Evolutionary conservation across 2,329 filamentous ascomycete species (phyloP), one percentile per base, ranked within the genome.

Genomic region (Ceratocystis cubensis): DNA sequence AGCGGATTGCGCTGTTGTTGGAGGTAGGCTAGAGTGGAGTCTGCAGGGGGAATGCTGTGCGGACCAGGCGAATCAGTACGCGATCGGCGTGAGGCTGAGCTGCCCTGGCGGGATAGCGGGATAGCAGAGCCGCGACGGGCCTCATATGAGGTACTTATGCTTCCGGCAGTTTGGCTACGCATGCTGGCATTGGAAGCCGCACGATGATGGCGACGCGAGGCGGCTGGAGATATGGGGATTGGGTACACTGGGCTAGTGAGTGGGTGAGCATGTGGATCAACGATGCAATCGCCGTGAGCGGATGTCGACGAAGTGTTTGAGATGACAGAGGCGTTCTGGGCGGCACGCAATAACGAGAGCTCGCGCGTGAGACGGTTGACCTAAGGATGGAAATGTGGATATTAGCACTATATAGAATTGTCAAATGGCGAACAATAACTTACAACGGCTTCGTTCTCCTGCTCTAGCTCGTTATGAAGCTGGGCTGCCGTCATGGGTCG

Each of bases 361-460:
- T 97, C 93, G 67, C 93, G 88, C 0, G 90, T 96, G 41, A 97
- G 81, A 44, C 93, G 90, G 77, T 97, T 97, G 69, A 96, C 89
- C 90, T 93, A 73, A 5, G 33, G 10, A 33, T 17, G 4, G 53
- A 59, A 28, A 33, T 59, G 37, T 41, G 28, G 28, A 20, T 59
- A 25, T 63, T 61, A 22, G 30, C 25, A 59, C 30, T n/a, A 20
- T 1, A 3, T 8, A 57, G 33, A 7, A 41, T 5, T 20, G 15
- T 15, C 44, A 45, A n/a, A 13, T 13, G 25, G 25, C 22, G 33
- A 37, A 46, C 25, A 2, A 4, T 6, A 45, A 78, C 85, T 70
- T 81, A 94, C 92, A 72, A 96, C 88, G 45, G 91, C 89, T 76
- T 97, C 93, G 72, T 97, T 92, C 74, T 97, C 93, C 75, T 95